Base-by-base conservation (phyloP, 768 basidiomycete genomes). In the Tubosaeta sp. region DNA sequence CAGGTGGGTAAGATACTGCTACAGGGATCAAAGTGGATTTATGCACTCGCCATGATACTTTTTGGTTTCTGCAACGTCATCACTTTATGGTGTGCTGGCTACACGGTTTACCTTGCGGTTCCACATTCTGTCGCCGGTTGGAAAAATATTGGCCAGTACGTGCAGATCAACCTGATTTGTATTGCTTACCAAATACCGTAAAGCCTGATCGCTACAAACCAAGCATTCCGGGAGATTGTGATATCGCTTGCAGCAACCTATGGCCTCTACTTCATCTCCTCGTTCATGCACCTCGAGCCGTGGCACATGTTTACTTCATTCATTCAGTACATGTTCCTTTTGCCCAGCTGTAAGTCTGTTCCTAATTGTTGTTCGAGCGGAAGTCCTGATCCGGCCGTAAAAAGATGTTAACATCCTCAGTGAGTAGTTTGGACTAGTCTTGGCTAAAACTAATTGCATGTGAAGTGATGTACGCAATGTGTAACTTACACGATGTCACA, bases 271-370 rank as follows among this genome's bases (percentile, higher is more conserved):
- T 78, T 97, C 63, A 71, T 95, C 62, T 80, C 86, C 53, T 91
- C 88, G 8, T 72, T 95, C 68, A 83, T 98, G 72, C 91, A 95
- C 61, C 71, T 92, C 34, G 95, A 98, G 66, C 95, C 94, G 0
- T 95, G 93, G 92, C 95, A 97, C 77, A 88, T 97, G 83, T 80
- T 97, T 71, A 95, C 95, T 12, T 91, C 85, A 51, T 93, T 95
- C 76, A 63, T 84, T 43, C 89, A 95, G 68, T 98, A 95, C 71
- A 79, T 97, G 78, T 89, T 97, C 77, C 79, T 94, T 59, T 76
- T 93, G 35, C 92, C 92, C 50, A 79, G 78, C 56, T 84, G 82
- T 83, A 55, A 71, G 81, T 73, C 19, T 35, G 16, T 39, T 17
- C 48, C 53, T 11, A 6, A 43, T 25, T 14, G 7, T 44, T 16